These are phyloP conservation scores for Neurospora sp. DNA, from an alignment of 495 filamentous ascomycete genomes.

Conservation along the genomic window DNA sequence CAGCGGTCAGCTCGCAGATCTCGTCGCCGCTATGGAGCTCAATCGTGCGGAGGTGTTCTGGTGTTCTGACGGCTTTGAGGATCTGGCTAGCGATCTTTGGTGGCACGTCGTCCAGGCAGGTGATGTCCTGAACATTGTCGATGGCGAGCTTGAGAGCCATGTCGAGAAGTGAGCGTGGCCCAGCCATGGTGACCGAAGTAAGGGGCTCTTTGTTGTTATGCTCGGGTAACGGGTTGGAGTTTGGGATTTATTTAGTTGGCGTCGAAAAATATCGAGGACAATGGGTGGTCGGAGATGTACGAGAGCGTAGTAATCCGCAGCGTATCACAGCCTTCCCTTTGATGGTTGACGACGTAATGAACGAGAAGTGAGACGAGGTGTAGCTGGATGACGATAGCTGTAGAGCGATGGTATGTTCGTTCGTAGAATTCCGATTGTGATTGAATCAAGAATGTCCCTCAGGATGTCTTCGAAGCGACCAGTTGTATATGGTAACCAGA, in stretches of 20 bases:
- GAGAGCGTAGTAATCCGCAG: not conserved
- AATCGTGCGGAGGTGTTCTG: slow-evolving; percentile 25
- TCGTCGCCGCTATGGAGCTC: slow-evolving; percentile 25
- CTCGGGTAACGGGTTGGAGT: not conserved
- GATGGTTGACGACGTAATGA: not conserved
- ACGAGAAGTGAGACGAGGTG: not conserved
- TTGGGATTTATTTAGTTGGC: not conserved
- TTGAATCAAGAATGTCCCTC: not conserved
- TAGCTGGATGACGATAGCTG: not conserved
- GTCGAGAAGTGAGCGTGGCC: slow-evolving; percentile 26
- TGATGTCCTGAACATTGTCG: slow-evolving; percentile 15
- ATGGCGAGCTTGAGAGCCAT: slow-evolving; percentile 21
- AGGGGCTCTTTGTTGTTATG: not conserved
- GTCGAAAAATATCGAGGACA: not conserved
- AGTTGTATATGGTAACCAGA: not conserved
- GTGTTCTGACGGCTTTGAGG: slow-evolving; percentile 21
- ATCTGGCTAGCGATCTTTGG: slow-evolving; percentile 7
- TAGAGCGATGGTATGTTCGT: not conserved
- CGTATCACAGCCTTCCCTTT: not conserved
- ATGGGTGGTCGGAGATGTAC: not conserved
- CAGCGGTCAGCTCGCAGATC: slow-evolving; percentile 20
- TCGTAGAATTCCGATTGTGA: not conserved
- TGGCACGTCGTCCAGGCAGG: slow-evolving; percentile 8
- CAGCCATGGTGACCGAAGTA: slow-evolving; percentile 5
- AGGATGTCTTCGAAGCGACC: not conserved